Conservation (phyloP, 2,329 filamentous ascomycete genomes). For the Didymella exigua region DNA sequence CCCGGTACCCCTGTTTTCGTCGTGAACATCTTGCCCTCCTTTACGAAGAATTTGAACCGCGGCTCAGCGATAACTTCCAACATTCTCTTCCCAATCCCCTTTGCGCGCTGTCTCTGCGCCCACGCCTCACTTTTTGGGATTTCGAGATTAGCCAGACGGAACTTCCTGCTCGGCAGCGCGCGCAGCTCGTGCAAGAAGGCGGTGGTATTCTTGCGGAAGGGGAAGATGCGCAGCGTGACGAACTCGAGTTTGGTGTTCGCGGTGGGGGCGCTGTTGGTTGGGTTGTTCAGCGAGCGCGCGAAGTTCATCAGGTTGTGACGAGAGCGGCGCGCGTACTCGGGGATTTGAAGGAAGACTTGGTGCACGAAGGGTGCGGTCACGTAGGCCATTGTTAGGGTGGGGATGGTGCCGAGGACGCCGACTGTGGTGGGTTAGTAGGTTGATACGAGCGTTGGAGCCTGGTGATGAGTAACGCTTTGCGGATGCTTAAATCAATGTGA, state of each 20-base stretch:
- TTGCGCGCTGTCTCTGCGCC: conserved; percentile 26
- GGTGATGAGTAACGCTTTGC: background rate
- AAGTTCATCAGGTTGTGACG: conserved; percentile 36
- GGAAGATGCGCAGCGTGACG: conserved; percentile 44
- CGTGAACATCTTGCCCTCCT: conserved; percentile 39
- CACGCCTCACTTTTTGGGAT: conserved; percentile 31
- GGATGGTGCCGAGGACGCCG: conserved; percentile 37
- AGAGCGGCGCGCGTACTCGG: conserved; percentile 33
- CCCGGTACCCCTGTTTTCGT: conserved; percentile 42
- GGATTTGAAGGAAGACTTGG: conserved; percentile 41
- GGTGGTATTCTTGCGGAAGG: conserved; percentile 38
- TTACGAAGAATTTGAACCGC: conserved; percentile 45
- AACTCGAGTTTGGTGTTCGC: conserved; percentile 43
- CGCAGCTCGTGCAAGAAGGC: conserved; percentile 41
- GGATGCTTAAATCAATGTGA: background rate
- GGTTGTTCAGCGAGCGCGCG: conserved; percentile 20
- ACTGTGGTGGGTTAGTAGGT: conserved; percentile 26
- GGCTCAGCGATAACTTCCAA: conserved; percentile 38
- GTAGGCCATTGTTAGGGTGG: conserved; percentile 41
- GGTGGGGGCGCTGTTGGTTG: conserved; percentile 17
- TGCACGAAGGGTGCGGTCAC: conserved; percentile 47
- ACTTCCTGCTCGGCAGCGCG: conserved; percentile 32
- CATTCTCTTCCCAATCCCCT: conserved; percentile 24
- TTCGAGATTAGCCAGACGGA: conserved; percentile 44
- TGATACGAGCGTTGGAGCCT: background rate